phyloP scores from a whole-genome alignment of 768 basidiomycete species.

The Kwoniella heveanensis region DNA sequence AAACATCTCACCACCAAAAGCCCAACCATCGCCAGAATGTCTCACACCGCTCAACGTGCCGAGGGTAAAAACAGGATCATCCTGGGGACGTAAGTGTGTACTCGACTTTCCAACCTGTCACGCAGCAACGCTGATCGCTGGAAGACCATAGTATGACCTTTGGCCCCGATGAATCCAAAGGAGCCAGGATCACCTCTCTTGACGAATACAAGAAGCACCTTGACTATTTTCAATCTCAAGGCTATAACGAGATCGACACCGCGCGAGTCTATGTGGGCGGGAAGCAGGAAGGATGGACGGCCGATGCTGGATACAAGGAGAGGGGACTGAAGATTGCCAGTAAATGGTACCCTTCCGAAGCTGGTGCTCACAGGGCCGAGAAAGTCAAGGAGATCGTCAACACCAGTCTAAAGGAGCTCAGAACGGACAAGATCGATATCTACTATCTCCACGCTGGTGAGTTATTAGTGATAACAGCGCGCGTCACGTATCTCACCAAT shows the following conservation, averaged over 20 bases:
- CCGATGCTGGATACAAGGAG: conserved; percentile 58
- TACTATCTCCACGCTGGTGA: conserved; percentile 60
- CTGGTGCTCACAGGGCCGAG: conserved; percentile 44
- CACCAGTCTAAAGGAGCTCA: conserved; percentile 59
- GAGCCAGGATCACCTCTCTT: conserved; percentile 47
- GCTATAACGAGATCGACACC: conserved; percentile 63
- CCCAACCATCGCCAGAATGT: conserved; percentile 1
- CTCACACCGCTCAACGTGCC: conserved; percentile 13
- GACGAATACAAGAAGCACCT: conserved; percentile 59
- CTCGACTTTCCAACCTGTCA: too few species aligned
- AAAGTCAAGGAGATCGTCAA: conserved; percentile 57
- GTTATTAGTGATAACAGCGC: too few species aligned
- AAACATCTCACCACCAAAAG: background rate
- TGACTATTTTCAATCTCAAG: conserved; percentile 63
- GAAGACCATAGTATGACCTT: conserved; percentile 33
- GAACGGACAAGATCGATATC: conserved; percentile 60
- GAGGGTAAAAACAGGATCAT: conserved; percentile 20
- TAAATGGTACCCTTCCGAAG: conserved; percentile 62
- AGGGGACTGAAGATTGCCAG: conserved; percentile 65
- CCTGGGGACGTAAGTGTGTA: conserved; percentile 23
- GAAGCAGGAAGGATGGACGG: conserved; percentile 39
- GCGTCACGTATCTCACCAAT: background rate
- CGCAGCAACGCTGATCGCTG: background rate
- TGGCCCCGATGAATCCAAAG: conserved; percentile 37
- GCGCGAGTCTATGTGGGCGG: conserved; percentile 54